Base-by-base conservation (phyloP, 306 rosid species). In the Quillaja saponaria region DNA sequence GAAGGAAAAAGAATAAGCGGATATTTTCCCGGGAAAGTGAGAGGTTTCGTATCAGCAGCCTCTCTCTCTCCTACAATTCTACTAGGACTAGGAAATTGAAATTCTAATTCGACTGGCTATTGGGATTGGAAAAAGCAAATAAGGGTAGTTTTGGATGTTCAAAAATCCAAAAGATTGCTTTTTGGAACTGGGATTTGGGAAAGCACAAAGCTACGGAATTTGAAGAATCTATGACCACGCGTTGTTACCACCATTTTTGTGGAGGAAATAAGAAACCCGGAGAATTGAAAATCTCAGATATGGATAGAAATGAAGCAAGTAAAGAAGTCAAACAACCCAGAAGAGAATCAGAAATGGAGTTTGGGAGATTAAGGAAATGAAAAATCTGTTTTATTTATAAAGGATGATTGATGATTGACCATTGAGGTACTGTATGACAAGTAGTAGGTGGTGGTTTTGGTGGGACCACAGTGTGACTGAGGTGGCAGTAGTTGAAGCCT, bases 221-320 rank as follows among this genome's bases (percentile, higher is more conserved):
- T 69, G 84, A 79, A 84, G 81, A 66, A 87, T 81, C 87, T 55
- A 53, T 34, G 81, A 81, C 71, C 44, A 41, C 13, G 38, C 34
- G 28, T 73, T 39, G 74, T 34, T 52, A 37, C 19, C 34, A 44
- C 10, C 77, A 80, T 82, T 10, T 34, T 42, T 66, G 73, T n/a
- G 78, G 78, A 57, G 16, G 1, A 18, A 15, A 64, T 20, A 51
- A 46, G 41, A 59, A 34, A n/a, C 14, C 0, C 9, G 38, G 5
- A 46, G 14, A 47, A 45, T 25, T 49, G 60, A 4, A n/a, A 35
- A 35, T 47, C 1, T 34, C 33, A 60, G 51, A 44, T 33, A 1
- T 2, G n/a, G 38, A 1, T 19, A 28, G 1, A 16, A 37, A 18
- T 25, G 40, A 1, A 55, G 1, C 19, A 55, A 12, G 45, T 5